Percentiles rank a stretch among this genome's conserved stretches.
These are phyloP conservation scores for Monosporascus sp. DNA, from an alignment of 2,329 filamentous ascomycete genomes.

Conservation along the genomic window DNA sequence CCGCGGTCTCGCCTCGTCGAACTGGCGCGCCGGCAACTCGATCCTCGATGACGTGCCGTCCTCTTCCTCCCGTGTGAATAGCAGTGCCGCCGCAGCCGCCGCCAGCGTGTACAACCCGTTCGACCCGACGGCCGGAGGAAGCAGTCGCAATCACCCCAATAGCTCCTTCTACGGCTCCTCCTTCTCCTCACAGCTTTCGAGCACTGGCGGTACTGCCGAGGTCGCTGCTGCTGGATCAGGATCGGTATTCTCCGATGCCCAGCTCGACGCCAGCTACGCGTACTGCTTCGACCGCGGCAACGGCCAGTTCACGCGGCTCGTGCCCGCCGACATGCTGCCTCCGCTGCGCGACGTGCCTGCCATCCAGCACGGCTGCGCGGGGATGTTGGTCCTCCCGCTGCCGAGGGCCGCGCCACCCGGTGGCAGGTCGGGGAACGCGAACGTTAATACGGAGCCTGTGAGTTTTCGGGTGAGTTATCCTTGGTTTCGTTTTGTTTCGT, in stretches of 20 bases:
- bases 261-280: constrained; percentile 30
- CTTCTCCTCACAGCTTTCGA: not conserved
- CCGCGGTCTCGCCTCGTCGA: not conserved
- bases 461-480: constrained; percentile 33
- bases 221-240: not conserved
- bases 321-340: constrained; percentile 51
- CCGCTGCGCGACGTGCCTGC: constrained; percentile 39
- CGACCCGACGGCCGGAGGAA: constrained; percentile 7
- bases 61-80: not conserved
- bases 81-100: constrained; percentile 9
- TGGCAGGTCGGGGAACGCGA: constrained; percentile 31
- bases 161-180: not conserved
- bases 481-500: not conserved
- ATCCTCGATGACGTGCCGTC: not conserved
- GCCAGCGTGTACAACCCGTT: constrained; percentile 13
- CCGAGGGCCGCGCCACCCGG: constrained; percentile 32
- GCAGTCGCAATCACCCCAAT: not conserved
- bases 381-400: constrained; percentile 43
- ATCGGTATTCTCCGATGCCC: constrained; percentile 13
- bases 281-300: constrained; percentile 51
- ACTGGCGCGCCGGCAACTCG: not conserved
- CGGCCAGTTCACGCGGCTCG: constrained; percentile 47
- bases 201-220: not conserved
- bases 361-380: constrained; percentile 30
- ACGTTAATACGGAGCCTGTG: constrained; percentile 25